Base-by-base conservation (phyloP, 2,329 filamentous ascomycete species). In the Coniosporium tulheliwenetii region DNA sequence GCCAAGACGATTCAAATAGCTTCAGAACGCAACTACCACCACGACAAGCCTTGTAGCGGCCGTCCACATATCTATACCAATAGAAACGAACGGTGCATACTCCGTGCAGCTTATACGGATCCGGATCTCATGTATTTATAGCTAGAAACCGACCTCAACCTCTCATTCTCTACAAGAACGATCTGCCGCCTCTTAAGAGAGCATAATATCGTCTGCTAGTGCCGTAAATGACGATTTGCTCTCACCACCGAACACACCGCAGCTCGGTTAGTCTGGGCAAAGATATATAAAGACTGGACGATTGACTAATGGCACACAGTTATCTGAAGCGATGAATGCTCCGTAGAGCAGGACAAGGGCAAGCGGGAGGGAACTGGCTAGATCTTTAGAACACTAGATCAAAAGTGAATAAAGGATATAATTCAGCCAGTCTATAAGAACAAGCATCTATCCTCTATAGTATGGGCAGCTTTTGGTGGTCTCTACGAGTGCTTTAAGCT, bases 281-380 rank as follows among this genome's bases (percentile, higher is more conserved):
- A 35, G 30, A 35, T 16, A 31, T 41, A 45, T 31, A 12, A 38
- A 12, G 1, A 43, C 38, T 50, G 41, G 41, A 46, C 38, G 8
- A 16, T 30, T 5, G 42, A 46, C 12, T 26, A 51, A n/a, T 51
- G 41, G 46, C 30, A 38, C 7, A 26, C 37, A 0, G 38, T 51
- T 12, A 40, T 50, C 34, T 51, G 42, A 31, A 49, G 47, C 41
- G 43, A 49, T 46, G 43, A 50, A 41, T 46, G 42, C 32, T 44
- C 43, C 10, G 38, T 50, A 13, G 45, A 49, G 33, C 37, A 14
- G 7, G 37, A 37, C 29, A 39, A 30, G 12, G 30, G 40, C 14
- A 37, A 37, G 14, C 8, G 9, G 14, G 9, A 8, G 29, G n/a
- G n/a, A n/a, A n/a, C n/a, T n/a, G 12, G 37, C 8, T 37, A 14